Conservation (phyloP, 192 early-diverging fungal species). For the Jimgerdemannia flammicorona region DNA sequence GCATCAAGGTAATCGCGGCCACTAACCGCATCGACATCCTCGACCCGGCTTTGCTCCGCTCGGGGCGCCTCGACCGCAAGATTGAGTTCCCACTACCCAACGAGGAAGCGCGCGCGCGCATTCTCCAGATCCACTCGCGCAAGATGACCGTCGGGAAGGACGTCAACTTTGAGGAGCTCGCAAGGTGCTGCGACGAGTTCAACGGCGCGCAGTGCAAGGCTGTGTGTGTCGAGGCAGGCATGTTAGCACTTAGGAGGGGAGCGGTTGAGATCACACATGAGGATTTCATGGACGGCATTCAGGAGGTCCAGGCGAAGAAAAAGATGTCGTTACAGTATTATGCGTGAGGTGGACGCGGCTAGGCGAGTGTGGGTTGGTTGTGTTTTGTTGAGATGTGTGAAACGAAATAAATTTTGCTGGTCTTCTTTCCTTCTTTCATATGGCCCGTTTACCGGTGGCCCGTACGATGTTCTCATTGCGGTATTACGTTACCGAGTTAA, state of each 20-base stretch:
- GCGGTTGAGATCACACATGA: constrained; percentile 89
- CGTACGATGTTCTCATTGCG: no score
- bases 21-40: constrained; percentile 96
- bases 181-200: constrained; percentile 95
- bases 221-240: constrained; percentile 97
- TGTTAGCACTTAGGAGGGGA: constrained; percentile 93
- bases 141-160: constrained; percentile 96
- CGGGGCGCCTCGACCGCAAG: constrained; percentile 87
- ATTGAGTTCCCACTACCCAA: constrained; percentile 92
- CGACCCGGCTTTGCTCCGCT: constrained; percentile 85
- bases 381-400: neutral
- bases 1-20: constrained; percentile 99
- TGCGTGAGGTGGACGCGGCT: constrained; percentile 45
- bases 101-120: constrained; percentile 92
- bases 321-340: constrained; percentile 93
- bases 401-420: neutral
- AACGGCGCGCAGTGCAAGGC: constrained; percentile 99
- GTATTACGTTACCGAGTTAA: no score
- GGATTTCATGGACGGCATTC: constrained; percentile 97
- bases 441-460: no score
- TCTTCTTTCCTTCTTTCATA: neutral
- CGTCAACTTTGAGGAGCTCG: constrained; percentile 96
- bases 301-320: constrained; percentile 99
- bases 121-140: constrained; percentile 96
- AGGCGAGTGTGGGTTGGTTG: neutral